These are phyloP conservation scores for Raddia guianensis DNA, from an alignment of 176 grass and related monocot species.

Conservation along the genomic window DNA sequence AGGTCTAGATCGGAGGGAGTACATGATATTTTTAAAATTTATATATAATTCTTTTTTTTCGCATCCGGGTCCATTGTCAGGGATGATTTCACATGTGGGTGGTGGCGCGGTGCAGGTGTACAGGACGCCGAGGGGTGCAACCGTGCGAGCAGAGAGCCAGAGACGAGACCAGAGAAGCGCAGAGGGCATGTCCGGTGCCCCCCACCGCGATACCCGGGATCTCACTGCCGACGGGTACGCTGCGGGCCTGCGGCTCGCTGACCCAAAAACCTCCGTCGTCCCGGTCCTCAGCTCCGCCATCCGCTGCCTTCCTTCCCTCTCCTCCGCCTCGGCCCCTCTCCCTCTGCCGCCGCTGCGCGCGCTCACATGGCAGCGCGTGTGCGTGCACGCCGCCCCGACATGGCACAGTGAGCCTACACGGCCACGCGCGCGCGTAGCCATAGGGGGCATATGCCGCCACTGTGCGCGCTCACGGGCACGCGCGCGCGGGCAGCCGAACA, in stretches of 20 bases:
- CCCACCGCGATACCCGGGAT: slow-evolving; percentile 34
- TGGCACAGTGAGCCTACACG: not conserved
- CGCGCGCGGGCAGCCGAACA: not conserved
- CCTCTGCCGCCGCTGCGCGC: not conserved
- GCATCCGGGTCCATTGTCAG: too few relatives aligned
- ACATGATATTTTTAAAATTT: too few relatives aligned
- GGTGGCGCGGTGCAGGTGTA: too few relatives aligned
- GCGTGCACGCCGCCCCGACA: not conserved
- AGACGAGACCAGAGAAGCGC: not conserved
- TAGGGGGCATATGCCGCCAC: not conserved
- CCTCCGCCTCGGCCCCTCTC: too few relatives aligned
- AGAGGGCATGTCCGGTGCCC: not conserved
- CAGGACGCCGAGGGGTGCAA: too few relatives aligned
- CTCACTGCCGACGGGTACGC: slow-evolving; percentile 37
- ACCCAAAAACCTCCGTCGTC: slow-evolving; percentile 9
- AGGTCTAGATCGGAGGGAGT: too few relatives aligned
- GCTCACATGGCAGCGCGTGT: not conserved
- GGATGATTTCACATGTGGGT: too few relatives aligned
- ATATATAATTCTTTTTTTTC: too few relatives aligned
- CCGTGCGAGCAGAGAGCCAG: too few relatives aligned
- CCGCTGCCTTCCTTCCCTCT: not conserved
- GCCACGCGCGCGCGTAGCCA: not conserved
- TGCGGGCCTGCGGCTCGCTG: slow-evolving; percentile 30
- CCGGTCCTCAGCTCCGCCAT: slow-evolving; percentile 23
- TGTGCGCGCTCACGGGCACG: not conserved